Percentiles rank a stretch among this genome's conserved stretches.
phyloP scores from a whole-genome alignment of 805 yeast genomes.

The Candida maltosa region DNA sequence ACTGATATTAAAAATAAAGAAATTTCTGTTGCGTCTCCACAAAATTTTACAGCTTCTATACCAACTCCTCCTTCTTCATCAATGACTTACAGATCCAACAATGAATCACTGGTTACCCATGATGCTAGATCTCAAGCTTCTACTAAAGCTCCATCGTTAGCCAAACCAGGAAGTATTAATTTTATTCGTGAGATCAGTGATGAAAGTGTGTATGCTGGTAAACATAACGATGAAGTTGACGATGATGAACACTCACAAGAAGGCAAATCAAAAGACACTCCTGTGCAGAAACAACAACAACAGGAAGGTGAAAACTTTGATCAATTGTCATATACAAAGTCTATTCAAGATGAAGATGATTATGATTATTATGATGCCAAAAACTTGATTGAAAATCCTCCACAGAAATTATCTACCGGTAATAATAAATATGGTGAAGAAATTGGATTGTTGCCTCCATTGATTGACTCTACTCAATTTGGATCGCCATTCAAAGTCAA shows the following conservation, averaged over 20 bases:
- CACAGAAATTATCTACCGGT: slow-evolving; percentile 16
- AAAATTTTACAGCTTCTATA: slow-evolving; percentile 4
- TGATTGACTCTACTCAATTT: slow-evolving; percentile 13
- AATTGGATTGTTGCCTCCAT: slow-evolving; percentile 16
- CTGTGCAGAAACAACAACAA: slow-evolving; percentile 11
- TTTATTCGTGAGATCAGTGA: slow-evolving; percentile 30
- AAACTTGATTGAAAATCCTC: slow-evolving; percentile 21
- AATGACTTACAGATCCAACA: too few species aligned
- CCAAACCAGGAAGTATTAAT: slow-evolving; percentile 4
- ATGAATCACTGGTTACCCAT: too few species aligned
- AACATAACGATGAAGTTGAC: slow-evolving; percentile 3
- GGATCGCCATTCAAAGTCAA: slow-evolving; percentile 33
- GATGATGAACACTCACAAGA: slow-evolving; percentile 5
- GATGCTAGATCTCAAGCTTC: too few species aligned
- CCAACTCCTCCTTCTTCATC: neutral
- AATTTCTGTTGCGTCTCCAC: slow-evolving; percentile 7
- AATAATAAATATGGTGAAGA: slow-evolving; percentile 23
- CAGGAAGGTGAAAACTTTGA: slow-evolving; percentile 9
- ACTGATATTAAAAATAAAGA: neutral
- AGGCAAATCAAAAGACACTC: slow-evolving; percentile 4
- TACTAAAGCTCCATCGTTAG: neutral
- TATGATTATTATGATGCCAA: slow-evolving; percentile 14
- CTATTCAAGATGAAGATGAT: slow-evolving; percentile 2
- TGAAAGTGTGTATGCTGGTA: slow-evolving; percentile 10
- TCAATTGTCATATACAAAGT: slow-evolving; percentile 1